Percentiles rank a stretch among this genome's conserved stretches.
Evolutionary conservation across 495 filamentous ascomycete species (phyloP).

Genomic region (Daldinia vernicosa): DNA sequence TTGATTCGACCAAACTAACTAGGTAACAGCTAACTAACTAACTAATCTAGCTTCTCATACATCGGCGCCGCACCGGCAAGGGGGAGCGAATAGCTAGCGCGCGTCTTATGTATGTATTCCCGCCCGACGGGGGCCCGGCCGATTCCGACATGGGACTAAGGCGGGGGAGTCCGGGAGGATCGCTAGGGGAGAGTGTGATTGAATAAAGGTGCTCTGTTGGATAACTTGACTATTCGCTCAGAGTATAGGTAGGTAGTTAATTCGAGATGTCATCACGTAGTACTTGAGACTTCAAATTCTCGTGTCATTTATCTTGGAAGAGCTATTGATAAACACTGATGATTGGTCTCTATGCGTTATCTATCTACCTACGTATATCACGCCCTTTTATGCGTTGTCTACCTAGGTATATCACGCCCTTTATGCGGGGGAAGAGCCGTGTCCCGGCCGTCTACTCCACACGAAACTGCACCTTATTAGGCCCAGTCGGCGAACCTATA

Average conservation of each 20-base stretch:
- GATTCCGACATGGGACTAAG: not conserved
- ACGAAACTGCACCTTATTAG: not conserved
- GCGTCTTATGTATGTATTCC: not conserved
- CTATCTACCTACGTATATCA: not conserved
- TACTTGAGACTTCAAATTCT: not conserved
- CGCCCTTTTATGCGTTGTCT: constrained; percentile 12
- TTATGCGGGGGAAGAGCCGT: constrained; percentile 16
- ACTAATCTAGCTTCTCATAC: not conserved
- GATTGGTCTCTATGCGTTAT: not conserved
- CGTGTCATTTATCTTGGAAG: not conserved
- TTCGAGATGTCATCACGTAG: too few species aligned
- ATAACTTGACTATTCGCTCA: too few species aligned
- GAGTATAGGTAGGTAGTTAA: too few species aligned
- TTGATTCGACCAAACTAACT: not conserved
- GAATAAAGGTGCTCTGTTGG: too few species aligned
- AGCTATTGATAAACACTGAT: not conserved
- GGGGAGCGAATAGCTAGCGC: not conserved
- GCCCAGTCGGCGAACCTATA: not conserved
- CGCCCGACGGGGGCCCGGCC: constrained; percentile 1
- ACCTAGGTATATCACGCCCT: constrained; percentile 8
- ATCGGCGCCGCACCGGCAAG: not conserved
- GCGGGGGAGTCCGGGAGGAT: not conserved
- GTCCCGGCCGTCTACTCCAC: not conserved
- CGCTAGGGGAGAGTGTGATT: not conserved
- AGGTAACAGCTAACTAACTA: too few species aligned